These are phyloP conservation scores for Fraxinus baroniana DNA, from an alignment of 305 asterid species.

Conservation along the genomic window DNA sequence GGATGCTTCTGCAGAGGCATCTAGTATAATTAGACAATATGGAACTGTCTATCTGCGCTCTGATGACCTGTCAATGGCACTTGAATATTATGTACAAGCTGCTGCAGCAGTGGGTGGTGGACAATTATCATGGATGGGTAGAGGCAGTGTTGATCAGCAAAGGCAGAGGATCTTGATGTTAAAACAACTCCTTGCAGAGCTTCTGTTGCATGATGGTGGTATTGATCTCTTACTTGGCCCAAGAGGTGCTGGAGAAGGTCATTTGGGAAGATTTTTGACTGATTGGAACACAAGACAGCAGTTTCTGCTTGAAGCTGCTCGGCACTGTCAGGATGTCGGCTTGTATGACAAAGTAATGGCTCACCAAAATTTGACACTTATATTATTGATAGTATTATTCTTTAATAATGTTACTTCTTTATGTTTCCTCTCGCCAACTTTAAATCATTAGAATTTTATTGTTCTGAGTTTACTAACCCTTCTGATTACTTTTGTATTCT, in stretches of 20 bases:
- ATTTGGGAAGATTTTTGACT: constrained; percentile 71
- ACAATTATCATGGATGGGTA: constrained; percentile 81
- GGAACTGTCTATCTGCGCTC: constrained; percentile 51
- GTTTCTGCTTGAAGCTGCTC: constrained; percentile 87
- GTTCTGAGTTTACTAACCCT: constrained; percentile 16
- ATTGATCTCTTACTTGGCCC: constrained; percentile 77
- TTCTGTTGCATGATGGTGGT: constrained; percentile 78
- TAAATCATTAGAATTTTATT: constrained; percentile 13
- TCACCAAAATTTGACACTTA: constrained; percentile 15
- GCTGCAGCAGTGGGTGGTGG: constrained; percentile 98
- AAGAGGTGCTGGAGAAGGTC: constrained; percentile 89
- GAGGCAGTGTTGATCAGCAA: constrained; percentile 78
- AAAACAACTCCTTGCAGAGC: constrained; percentile 81
- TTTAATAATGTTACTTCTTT: neutral
- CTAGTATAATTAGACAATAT: constrained; percentile 85
- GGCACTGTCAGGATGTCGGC: constrained; percentile 72
- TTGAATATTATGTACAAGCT: constrained; percentile 94
- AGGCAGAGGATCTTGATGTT: constrained; percentile 80
- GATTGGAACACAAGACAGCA: constrained; percentile 69
- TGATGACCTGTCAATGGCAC: constrained; percentile 45
- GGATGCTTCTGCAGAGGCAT: constrained; percentile 86
- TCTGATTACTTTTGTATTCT: constrained; percentile 17
- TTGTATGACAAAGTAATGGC: constrained; percentile 78
- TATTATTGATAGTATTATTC: neutral
- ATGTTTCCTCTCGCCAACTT: neutral